phyloP scores from a whole-genome alignment of 805 yeast genomes.

The Cyberlindnera xishuangbannaensis region DNA sequence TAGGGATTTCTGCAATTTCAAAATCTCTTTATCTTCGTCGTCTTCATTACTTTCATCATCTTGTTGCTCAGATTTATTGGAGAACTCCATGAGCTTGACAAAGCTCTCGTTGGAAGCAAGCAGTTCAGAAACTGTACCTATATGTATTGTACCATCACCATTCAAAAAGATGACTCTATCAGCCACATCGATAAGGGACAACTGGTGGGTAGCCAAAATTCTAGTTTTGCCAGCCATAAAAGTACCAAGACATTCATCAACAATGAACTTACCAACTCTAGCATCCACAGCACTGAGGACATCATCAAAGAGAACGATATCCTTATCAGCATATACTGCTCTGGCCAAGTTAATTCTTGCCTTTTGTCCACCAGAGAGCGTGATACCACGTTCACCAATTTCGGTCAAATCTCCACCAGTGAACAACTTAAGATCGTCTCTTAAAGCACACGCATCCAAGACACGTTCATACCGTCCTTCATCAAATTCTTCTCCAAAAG shows the following conservation, averaged over 20 bases:
- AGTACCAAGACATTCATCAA: slow-evolving; percentile 53
- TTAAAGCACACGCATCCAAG: slow-evolving; percentile 53
- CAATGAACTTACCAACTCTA: slow-evolving; percentile 65
- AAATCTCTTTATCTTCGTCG: slow-evolving; percentile 17
- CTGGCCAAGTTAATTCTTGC: slow-evolving; percentile 68
- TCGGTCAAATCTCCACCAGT: slow-evolving; percentile 67
- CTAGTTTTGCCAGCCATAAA: slow-evolving; percentile 50
- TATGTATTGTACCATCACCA: slow-evolving; percentile 51
- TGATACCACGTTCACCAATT: slow-evolving; percentile 74
- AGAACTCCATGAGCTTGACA: slow-evolving; percentile 41
- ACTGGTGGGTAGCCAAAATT: slow-evolving; percentile 72
- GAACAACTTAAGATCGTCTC: slow-evolving; percentile 50
- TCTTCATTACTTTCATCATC: slow-evolving; percentile 26
- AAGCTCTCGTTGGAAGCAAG: slow-evolving; percentile 36
- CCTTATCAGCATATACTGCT: slow-evolving; percentile 59
- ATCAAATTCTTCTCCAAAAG: slow-evolving; percentile 50
- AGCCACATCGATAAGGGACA: slow-evolving; percentile 56
- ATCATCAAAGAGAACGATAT: slow-evolving; percentile 63
- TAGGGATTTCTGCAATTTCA: slow-evolving; percentile 2
- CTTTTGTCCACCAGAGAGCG: slow-evolving; percentile 76
- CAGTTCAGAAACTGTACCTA: slow-evolving; percentile 54
- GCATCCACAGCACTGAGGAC: slow-evolving; percentile 76
- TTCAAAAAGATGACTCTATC: slow-evolving; percentile 58
- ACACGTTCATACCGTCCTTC: slow-evolving; percentile 44
- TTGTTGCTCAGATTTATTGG: slow-evolving; percentile 26